A percentile compares a stretch with the other conserved stretches of the same genome.
phyloP scores from a whole-genome alignment of 1,139 yeast species.

The Suhomyces ambrosiae region DNA sequence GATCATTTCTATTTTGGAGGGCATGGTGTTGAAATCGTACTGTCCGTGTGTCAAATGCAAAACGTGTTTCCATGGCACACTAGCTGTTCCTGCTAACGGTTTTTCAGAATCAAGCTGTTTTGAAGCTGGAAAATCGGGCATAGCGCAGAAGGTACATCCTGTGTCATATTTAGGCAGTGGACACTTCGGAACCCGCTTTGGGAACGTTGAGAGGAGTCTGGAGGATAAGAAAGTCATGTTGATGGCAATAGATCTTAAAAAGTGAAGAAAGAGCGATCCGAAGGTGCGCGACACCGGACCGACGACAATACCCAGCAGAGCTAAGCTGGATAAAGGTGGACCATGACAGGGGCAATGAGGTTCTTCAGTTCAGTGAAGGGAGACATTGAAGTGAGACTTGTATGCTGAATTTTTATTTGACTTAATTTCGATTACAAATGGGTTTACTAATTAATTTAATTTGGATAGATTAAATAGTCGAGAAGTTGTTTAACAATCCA shows the following conservation, averaged over 20 bases:
- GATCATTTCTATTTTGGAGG: constrained; percentile 54
- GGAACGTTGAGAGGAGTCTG: not conserved
- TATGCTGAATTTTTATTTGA: no score
- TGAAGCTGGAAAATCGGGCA: constrained; percentile 44
- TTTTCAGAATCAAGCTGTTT: constrained; percentile 44
- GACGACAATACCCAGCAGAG: no score
- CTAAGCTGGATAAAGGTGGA: no score
- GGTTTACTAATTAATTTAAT: no score
- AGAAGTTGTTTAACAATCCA: no score
- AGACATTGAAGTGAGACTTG: no score
- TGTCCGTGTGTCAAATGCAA: constrained; percentile 49
- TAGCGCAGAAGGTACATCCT: constrained; percentile 61
- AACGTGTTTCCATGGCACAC: constrained; percentile 57
- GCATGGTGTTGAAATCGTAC: constrained; percentile 46
- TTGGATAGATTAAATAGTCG: no score
- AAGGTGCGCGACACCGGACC: no score
- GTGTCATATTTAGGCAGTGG: constrained; percentile 58
- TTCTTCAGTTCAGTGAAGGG: no score
- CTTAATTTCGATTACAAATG: no score
- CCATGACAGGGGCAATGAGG: no score
- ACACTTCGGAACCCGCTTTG: constrained; percentile 27
- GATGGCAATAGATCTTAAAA: not conserved
- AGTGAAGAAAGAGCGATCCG: not conserved
- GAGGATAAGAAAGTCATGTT: not conserved
- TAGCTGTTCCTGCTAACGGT: constrained; percentile 50